Evolutionary conservation across 2,329 filamentous ascomycete species (phyloP).

Genomic region (Phialophora verrucosa): DNA sequence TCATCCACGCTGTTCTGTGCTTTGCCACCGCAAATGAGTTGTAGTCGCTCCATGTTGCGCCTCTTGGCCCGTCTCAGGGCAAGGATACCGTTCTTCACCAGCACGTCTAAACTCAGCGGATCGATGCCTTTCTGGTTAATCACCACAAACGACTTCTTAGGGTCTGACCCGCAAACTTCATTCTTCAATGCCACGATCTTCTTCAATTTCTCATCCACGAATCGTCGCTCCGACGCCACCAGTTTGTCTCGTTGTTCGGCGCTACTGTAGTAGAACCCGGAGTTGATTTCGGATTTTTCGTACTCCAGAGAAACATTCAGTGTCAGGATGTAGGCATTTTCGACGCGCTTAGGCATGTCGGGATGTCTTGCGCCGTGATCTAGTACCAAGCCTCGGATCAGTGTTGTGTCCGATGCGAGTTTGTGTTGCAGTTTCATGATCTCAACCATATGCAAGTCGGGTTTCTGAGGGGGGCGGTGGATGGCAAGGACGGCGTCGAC

Average conservation of each 20-base stretch:
- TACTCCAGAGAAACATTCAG: slow-evolving; percentile 97
- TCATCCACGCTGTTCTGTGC: slow-evolving; percentile 98
- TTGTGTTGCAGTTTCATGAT: slow-evolving; percentile 99
- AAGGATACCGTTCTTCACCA: slow-evolving; percentile 97
- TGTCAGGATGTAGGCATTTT: slow-evolving; percentile 93
- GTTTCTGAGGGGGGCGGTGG: slow-evolving; percentile 85
- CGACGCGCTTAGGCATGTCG: slow-evolving; percentile 95
- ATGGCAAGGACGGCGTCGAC: slow-evolving; percentile 96
- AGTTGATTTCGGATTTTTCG: slow-evolving; percentile 99
- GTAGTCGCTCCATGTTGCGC: slow-evolving; percentile 97
- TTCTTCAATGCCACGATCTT: slow-evolving; percentile 99
- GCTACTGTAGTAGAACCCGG: slow-evolving; percentile 96
- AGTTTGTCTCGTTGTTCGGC: slow-evolving; percentile 97
- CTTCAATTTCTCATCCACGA: slow-evolving; percentile 93
- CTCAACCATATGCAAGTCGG: slow-evolving; percentile 98
- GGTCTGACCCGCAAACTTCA: slow-evolving; percentile 90
- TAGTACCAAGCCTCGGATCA: slow-evolving; percentile 89
- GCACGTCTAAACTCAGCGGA: slow-evolving; percentile 89
- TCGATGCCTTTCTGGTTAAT: slow-evolving; percentile 99
- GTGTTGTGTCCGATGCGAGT: slow-evolving; percentile 90
- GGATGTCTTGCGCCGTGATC: slow-evolving; percentile 96
- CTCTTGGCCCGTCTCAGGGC: slow-evolving; percentile 93
- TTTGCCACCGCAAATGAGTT: slow-evolving; percentile 88
- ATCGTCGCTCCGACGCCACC: slow-evolving; percentile 93
- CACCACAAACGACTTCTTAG: slow-evolving; percentile 94